A percentile compares a stretch with the other conserved stretches of the same genome.
Conservation (phyloP, 495 filamentous ascomycete species). For the Xylona heveae region DNA sequence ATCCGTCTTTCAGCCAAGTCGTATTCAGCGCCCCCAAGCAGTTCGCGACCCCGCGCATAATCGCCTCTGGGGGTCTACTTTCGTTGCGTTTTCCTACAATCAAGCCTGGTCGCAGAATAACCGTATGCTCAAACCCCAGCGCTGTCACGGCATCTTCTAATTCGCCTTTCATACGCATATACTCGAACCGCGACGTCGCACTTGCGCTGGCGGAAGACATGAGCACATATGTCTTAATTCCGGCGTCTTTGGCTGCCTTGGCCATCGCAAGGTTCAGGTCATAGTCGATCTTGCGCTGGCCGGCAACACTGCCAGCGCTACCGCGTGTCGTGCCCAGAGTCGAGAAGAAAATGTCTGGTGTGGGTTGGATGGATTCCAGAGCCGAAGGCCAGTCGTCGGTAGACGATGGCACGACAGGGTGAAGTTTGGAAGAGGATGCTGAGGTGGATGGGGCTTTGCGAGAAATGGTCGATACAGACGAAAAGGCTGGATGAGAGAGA, state of each 20-base stretch:
- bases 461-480: constrained; percentile 1
- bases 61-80: constrained; percentile 24
- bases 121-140: constrained; percentile 48
- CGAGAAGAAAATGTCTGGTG: constrained; percentile 39
- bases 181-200: constrained; percentile 18
- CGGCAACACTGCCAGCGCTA: constrained; percentile 43
- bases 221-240: constrained; percentile 44
- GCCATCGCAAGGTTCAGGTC: constrained; percentile 52
- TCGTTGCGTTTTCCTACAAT: constrained; percentile 50
- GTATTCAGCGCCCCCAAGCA: constrained; percentile 30
- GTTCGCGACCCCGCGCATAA: constrained; percentile 25
- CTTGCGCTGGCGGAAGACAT: constrained; percentile 33
- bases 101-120: constrained; percentile 54
- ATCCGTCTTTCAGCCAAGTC: constrained; percentile 31
- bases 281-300: constrained; percentile 59
- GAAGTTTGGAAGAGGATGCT: constrained; percentile 21
- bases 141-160: constrained; percentile 54
- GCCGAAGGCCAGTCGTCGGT: constrained; percentile 30
- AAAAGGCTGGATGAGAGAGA: neutral
- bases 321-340: constrained; percentile 44
- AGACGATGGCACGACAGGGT: constrained; percentile 23
- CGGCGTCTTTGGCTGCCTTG: constrained; percentile 37
- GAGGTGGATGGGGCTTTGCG: neutral
- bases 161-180: constrained; percentile 47
- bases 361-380: constrained; percentile 29